Conservation (phyloP, 192 early-diverging fungal species). For the Linderina pennispora region DNA sequence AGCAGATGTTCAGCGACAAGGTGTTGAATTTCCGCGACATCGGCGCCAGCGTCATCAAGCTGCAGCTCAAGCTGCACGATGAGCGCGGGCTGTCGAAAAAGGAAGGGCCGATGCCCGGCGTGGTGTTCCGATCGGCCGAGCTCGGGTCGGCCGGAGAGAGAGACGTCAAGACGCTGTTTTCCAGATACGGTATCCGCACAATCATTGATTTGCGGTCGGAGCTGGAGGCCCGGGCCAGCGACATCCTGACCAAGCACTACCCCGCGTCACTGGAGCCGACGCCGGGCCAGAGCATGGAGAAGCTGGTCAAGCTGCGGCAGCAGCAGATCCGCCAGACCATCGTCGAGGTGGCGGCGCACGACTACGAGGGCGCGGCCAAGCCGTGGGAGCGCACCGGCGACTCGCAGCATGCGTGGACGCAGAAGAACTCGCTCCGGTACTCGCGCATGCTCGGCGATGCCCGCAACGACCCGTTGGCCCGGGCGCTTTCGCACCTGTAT, state of each 20-base stretch:
- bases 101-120: slow-evolving; percentile 39
- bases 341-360: slow-evolving; percentile 42
- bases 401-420: slow-evolving; percentile 31
- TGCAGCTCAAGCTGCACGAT: slow-evolving; percentile 11
- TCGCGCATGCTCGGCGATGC: slow-evolving; percentile 31
- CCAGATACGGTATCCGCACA: slow-evolving; percentile 44
- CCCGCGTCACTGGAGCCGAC: slow-evolving; percentile 41
- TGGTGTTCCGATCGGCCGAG: slow-evolving; percentile 47
- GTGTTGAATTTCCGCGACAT: slow-evolving; percentile 45
- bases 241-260: slow-evolving; percentile 40
- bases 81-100: slow-evolving; percentile 7
- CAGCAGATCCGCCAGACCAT: slow-evolving; percentile 36
- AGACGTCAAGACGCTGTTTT: slow-evolving; percentile 42
- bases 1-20: slow-evolving; percentile 31
- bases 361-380: slow-evolving; percentile 34
- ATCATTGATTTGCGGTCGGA: slow-evolving; percentile 48
- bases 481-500: slow-evolving; percentile 34
- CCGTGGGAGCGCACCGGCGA: slow-evolving; percentile 45
- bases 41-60: slow-evolving; percentile 36
- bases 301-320: slow-evolving; percentile 21
- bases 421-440: slow-evolving; percentile 38
- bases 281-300: slow-evolving; percentile 32
- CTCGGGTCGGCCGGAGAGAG: slow-evolving; percentile 35
- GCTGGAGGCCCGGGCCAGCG: slow-evolving; percentile 36
- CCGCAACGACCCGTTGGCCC: slow-evolving; percentile 25